Evolutionary conservation across 352 stramenopile genomes (phyloP).

Genomic region (Phytopythium chamaehyphon): DNA sequence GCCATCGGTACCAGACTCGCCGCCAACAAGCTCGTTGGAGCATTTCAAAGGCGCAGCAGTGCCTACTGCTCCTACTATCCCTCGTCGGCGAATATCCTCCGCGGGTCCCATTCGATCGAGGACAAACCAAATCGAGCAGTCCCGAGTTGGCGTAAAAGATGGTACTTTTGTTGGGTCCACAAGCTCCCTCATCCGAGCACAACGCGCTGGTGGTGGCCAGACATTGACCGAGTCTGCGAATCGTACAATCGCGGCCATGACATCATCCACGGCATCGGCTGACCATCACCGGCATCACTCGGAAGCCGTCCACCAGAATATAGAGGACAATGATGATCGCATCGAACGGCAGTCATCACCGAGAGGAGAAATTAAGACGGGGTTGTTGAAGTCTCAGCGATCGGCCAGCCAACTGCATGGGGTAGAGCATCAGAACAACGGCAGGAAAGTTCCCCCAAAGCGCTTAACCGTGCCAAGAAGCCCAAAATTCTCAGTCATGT

Average conservation of each 20-base stretch:
- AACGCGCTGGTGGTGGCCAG: conserved; percentile 37
- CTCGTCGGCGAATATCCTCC: conserved; percentile 10
- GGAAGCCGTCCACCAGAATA: conserved; percentile 6
- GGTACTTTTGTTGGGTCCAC: conserved; percentile 54
- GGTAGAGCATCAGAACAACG: conserved; percentile 9
- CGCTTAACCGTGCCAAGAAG: conserved; percentile 72
- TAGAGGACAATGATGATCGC: conserved; percentile 12
- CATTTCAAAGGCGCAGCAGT: not conserved
- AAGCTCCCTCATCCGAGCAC: conserved; percentile 61
- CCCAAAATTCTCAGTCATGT: conserved; percentile 85
- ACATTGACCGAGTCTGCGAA: conserved; percentile 50
- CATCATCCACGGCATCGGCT: not conserved
- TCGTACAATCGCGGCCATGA: conserved; percentile 38
- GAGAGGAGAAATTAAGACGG: not conserved
- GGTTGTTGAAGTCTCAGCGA: conserved; percentile 28
- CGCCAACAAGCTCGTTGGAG: conserved; percentile 6
- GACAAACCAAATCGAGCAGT: not conserved
- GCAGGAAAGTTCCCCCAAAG: conserved; percentile 26
- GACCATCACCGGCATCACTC: not conserved
- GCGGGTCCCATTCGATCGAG: conserved; percentile 13
- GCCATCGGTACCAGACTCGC: conserved; percentile 9
- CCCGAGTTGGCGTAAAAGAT: conserved; percentile 1
- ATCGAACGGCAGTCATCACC: not conserved
- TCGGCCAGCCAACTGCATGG: conserved; percentile 29
- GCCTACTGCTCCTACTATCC: not conserved